Percentiles rank a stretch among this genome's conserved stretches.
These are phyloP conservation scores for Calonectria naviculata DNA, from an alignment of 2,329 filamentous ascomycete genomes.

Conservation along the genomic window DNA sequence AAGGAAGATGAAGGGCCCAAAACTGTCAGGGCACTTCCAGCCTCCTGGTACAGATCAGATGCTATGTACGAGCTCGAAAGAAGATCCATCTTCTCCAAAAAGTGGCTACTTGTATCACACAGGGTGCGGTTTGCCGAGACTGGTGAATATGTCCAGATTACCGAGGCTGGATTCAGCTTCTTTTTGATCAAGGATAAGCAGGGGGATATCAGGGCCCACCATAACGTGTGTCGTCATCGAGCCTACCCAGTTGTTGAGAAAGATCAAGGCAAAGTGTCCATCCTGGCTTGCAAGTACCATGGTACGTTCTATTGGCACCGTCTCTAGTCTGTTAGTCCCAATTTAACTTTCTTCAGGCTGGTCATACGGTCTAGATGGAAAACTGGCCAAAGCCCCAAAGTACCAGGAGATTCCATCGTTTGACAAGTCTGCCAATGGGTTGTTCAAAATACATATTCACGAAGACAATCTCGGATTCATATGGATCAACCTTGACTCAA, in stretches of 20 bases:
- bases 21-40: conserved; percentile 23
- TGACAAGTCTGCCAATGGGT: conserved; percentile 13
- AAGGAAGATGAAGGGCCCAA: conserved; percentile 2
- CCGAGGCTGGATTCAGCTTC: conserved; percentile 51
- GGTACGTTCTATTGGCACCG: background rate
- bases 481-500: conserved; percentile 51
- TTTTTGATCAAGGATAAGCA: conserved; percentile 23
- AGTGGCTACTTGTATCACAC: conserved; percentile 67
- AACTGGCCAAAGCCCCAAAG: conserved; percentile 23
- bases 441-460: conserved; percentile 22
- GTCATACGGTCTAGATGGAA: conserved; percentile 23
- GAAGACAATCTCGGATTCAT: conserved; percentile 21
- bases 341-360: conserved; percentile 1
- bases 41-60: conserved; percentile 60
- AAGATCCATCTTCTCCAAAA: conserved; percentile 66
- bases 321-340: background rate
- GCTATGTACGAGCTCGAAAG: conserved; percentile 67
- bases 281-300: conserved; percentile 22
- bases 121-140: conserved; percentile 59
- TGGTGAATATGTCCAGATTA: conserved; percentile 67
- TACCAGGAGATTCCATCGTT: conserved; percentile 19
- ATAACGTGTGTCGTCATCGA: conserved; percentile 22
- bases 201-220: conserved; percentile 15
- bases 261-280: conserved; percentile 12
- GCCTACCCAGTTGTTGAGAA: conserved; percentile 22